Base-by-base conservation (phyloP, 2,329 filamentous ascomycete species). In the Aspergillaceae sp. region DNA sequence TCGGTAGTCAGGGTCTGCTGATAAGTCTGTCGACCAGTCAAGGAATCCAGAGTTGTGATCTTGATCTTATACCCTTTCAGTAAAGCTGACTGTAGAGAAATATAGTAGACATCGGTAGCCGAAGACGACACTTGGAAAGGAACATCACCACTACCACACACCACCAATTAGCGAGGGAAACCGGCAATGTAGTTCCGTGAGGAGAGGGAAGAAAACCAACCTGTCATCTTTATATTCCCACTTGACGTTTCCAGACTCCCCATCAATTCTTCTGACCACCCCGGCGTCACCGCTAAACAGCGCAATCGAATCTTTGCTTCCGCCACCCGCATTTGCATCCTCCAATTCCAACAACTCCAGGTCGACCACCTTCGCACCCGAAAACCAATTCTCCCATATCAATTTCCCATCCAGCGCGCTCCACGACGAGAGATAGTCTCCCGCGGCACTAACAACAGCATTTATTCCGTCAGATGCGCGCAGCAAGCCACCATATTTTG, bases 331-430 rank as follows among this genome's bases (percentile, higher is more conserved):
- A 42, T 64, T 63, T 30, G 68, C 70, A 61, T 82, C 83, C 27
- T 79, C 80, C 60, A 86, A 71, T 67, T 85, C 84, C 64, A 91
- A 73, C 33, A 91, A 80, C 71, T 92, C 89, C 46, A 95, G 66
- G 63, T 66, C 64, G 11, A 62, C 58, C 37, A 64, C 57, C 11
- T 59, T 48, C 19, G 57, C 67, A 40, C 66, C 84, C 5, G 65
- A 62, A 47, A 87, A 80, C 41, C 74, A 71, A 37, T 76, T 75
- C 48, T 80, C 79, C 88, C 92, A 98, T 34, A 81, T 74, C 52
- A 86, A 78, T 58, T 85, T 82, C 29, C 92, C 92, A 57, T 84
- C 86, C 42, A 84, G 74, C 33, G 88, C 87, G 68, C 87, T 84
- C 90, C 90, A 97, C 9, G 85, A 79, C 45, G 84, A 79, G 29